Evolutionary conservation across 2,329 filamentous ascomycete genomes (phyloP).

Genomic region (Botrytis fragariae): DNA sequence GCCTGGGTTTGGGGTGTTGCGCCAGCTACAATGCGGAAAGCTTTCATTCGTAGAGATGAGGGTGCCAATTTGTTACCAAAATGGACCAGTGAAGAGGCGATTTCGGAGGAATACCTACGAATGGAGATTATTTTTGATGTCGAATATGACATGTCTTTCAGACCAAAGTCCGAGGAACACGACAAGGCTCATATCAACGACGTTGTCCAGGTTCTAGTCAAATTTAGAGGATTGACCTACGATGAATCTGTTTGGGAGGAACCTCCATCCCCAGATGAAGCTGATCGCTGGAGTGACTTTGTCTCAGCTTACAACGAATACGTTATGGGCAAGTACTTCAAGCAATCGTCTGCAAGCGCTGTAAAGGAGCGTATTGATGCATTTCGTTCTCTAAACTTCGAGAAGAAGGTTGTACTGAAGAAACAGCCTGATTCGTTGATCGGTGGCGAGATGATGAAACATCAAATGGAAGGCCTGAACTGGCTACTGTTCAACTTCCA

Average conservation of each 20-base stretch:
- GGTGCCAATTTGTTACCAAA: slow-evolving; percentile 60
- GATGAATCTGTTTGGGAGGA: slow-evolving; percentile 89
- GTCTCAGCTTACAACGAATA: slow-evolving; percentile 82
- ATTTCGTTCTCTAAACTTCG: slow-evolving; percentile 66
- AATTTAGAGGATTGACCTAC: slow-evolving; percentile 89
- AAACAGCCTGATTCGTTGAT: slow-evolving; percentile 71
- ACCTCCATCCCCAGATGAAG: slow-evolving; percentile 64
- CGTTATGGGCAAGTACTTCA: slow-evolving; percentile 73
- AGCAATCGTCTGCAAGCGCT: slow-evolving; percentile 50
- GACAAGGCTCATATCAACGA: slow-evolving; percentile 70
- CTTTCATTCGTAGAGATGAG: slow-evolving; percentile 71
- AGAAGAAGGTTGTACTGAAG: slow-evolving; percentile 61
- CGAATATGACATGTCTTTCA: slow-evolving; percentile 57
- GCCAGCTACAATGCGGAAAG: slow-evolving; percentile 60
- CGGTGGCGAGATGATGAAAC: slow-evolving; percentile 84
- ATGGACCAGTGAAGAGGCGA: slow-evolving; percentile 71
- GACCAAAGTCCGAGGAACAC: slow-evolving; percentile 59
- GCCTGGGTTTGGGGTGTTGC: slow-evolving; percentile 81
- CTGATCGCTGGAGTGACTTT: slow-evolving; percentile 74
- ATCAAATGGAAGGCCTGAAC: slow-evolving; percentile 89
- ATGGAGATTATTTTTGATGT: slow-evolving; percentile 88
- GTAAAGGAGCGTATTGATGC: slow-evolving; percentile 67
- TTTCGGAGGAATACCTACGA: slow-evolving; percentile 81
- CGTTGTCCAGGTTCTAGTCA: slow-evolving; percentile 74
- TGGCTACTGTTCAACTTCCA: slow-evolving; percentile 95